These are phyloP conservation scores for Lichtheimia hyalospora DNA, from an alignment of 371 early-diverging fungal species.

Conservation along the genomic window DNA sequence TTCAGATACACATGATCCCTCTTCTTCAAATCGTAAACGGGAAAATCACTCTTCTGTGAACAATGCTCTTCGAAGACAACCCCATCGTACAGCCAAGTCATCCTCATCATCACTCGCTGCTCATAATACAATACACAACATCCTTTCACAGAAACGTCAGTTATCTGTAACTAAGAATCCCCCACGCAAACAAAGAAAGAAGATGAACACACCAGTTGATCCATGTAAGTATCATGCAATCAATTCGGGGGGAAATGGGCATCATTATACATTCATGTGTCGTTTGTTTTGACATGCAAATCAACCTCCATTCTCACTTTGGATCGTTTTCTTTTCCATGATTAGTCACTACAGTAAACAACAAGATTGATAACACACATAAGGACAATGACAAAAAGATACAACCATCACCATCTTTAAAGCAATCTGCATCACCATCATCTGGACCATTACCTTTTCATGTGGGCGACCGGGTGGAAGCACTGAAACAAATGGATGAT, in stretches of 20 bases:
- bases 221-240: too few relatives aligned
- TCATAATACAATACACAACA: too few relatives aligned
- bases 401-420: not conserved
- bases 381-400: not conserved
- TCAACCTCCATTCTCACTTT: too few relatives aligned
- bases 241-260: too few relatives aligned
- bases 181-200: too few relatives aligned
- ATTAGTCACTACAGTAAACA: not conserved
- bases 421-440: not conserved
- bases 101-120: too few relatives aligned
- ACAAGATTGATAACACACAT: not conserved
- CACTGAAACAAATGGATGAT: constrained; percentile 32
- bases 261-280: too few relatives aligned
- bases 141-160: too few relatives aligned
- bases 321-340: too few relatives aligned
- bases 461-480: constrained; percentile 43
- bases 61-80: constrained; percentile 1
- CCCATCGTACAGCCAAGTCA: constrained; percentile 1
- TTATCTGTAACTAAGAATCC: too few relatives aligned
- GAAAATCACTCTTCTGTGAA: not conserved
- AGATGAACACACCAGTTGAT: too few relatives aligned
- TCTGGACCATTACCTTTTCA: constrained; percentile 17
- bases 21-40: constrained; percentile 1
- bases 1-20: constrained; percentile 1
- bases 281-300: too few relatives aligned